Conservation (phyloP, 2,329 filamentous ascomycete genomes). For the Diplodia intermedia region DNA sequence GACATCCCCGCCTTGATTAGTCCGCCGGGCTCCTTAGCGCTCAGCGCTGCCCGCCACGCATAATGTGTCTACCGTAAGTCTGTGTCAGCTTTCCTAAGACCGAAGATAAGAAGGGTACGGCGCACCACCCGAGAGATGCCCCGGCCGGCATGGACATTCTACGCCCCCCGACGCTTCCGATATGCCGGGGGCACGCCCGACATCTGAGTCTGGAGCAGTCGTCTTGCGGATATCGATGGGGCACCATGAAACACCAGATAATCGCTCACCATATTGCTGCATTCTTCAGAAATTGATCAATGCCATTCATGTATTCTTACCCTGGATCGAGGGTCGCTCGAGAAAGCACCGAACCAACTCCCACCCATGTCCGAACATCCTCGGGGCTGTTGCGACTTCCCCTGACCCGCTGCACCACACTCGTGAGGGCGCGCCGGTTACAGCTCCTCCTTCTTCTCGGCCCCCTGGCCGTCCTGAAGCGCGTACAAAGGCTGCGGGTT, state of each 20-base stretch:
- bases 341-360: conserved; percentile 32
- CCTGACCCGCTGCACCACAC: conserved; percentile 13
- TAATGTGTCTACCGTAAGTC: conserved; percentile 2
- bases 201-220: conserved; percentile 2
- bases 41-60: conserved; percentile 1
- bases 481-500: conserved; percentile 63
- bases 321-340: not conserved
- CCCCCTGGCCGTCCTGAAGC: conserved; percentile 34
- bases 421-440: not conserved
- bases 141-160: not conserved
- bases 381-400: conserved; percentile 1
- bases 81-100: conserved; percentile 4
- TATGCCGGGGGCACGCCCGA: conserved; percentile 1
- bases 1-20: not conserved
- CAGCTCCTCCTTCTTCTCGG: conserved; percentile 18
- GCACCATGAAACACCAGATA: conserved; percentile 26
- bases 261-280: conserved; percentile 11
- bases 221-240: conserved; percentile 3
- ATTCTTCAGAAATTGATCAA: conserved; percentile 23
- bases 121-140: not conserved
- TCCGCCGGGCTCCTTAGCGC: not conserved
- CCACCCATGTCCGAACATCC: conserved; percentile 22
- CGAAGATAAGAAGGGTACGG: conserved; percentile 13
- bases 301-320: conserved; percentile 22
- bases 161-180: conserved; percentile 6